phyloP scores from a whole-genome alignment of 208 protist genomes.

The Crithidia thermophila region DNA sequence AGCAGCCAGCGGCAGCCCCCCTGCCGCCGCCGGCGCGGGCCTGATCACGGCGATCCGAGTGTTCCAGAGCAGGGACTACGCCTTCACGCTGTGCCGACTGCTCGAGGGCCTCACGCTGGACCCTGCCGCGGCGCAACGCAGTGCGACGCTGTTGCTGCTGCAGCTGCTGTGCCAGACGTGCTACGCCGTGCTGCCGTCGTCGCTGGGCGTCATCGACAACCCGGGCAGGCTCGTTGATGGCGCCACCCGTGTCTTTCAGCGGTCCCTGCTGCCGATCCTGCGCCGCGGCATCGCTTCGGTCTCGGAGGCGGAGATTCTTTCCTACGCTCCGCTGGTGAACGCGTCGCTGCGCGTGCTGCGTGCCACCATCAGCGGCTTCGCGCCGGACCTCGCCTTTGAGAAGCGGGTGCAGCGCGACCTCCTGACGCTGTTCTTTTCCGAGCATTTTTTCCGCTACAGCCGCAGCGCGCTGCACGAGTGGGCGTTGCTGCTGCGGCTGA shows the following conservation, averaged over 20 bases:
- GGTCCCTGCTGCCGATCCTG: conserved; percentile 40
- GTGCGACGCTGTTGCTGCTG: conserved; percentile 14
- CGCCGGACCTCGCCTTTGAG: conserved; percentile 25
- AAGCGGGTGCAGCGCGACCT: conserved; percentile 50
- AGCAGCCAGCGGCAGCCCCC: neutral
- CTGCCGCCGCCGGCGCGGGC: neutral
- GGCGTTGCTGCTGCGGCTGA: conserved; percentile 35
- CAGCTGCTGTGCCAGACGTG: conserved; percentile 22
- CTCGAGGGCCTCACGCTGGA: conserved; percentile 28
- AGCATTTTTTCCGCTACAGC: conserved; percentile 54
- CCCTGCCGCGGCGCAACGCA: conserved; percentile 14
- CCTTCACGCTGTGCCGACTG: conserved; percentile 37
- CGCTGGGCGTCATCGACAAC: conserved; percentile 29
- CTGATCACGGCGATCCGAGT: conserved; percentile 1
- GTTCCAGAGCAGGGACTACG: conserved; percentile 35
- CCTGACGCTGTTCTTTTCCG: conserved; percentile 38
- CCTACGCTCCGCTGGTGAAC: conserved; percentile 32
- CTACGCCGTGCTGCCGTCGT: conserved; percentile 28
- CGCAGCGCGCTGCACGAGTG: conserved; percentile 43
- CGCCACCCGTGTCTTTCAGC: conserved; percentile 33
- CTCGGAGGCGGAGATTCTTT: conserved; percentile 48
- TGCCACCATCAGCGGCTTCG: conserved; percentile 18
- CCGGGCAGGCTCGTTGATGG: conserved; percentile 34
- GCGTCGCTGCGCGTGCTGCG: conserved; percentile 38
- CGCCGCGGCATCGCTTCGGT: conserved; percentile 38